Base-by-base conservation (phyloP, 768 basidiomycete species). In the Kwoniella dejecticola region DNA sequence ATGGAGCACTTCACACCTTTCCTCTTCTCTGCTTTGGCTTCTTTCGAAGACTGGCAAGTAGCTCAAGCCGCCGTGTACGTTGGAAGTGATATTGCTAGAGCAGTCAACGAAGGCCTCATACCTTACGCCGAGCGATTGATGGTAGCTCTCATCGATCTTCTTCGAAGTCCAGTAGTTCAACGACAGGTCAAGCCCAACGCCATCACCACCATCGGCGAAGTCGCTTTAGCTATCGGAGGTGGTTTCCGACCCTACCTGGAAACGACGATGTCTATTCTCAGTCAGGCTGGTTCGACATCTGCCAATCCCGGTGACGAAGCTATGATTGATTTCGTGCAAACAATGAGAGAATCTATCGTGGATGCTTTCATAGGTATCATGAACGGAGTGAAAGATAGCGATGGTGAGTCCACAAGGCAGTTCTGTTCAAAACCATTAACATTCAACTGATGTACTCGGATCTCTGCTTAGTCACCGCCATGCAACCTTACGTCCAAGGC, bases 171-270 rank as follows among this genome's bases (percentile, higher is more conserved):
- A 0, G 86, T 92, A 23, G 83, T 99, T 58, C 90, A 91, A 73
- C 85, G 95, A 47, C 89, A 89, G 66, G 96, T 97, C 77, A 99
- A 99, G 83, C 94, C 97, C 40, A 87, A 89, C n/a, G 90, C 98
- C 71, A 80, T 98, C 62, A 88, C 90, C 12, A 92, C 91, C 80
- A 97, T 99, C 71, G 96, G 95, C 21, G 96, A 99, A 74, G 89
- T 99, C 67, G 95, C 94, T 8, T 83, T 98, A 10, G 93, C 96
- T 0, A 88, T 97, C 64, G 91, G 91, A 1, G 82, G 86, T 12
- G 81, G 82, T 6, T 99, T 97, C 79, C 88, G 89, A 71, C 92
- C 91, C 0, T 99, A 89, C 78, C 82, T 96, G 49, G 86, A 87
- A 60, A 90, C 90, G 4, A 90, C 92, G 7, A 93, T 96, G 90